Evolutionary conservation across 257 asterid species (phyloP), one percentile per base, ranked within the genome.

Genomic region (Penstemon eatonii): DNA sequence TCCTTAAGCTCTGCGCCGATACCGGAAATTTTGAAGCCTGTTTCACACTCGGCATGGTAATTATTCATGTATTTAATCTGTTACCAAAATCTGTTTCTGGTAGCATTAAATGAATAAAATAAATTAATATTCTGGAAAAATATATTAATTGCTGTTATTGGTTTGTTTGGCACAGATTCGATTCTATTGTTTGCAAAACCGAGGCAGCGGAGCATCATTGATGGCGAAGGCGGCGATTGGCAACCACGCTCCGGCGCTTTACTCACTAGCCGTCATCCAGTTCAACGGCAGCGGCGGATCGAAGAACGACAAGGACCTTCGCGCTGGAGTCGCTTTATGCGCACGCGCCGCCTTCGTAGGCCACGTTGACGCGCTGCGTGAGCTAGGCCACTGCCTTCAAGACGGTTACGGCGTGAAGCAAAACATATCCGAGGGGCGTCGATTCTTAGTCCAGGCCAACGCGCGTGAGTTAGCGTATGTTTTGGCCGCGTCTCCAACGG

Each of bases 211-310:
- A 6, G 96, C 92, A 3, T 89, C 99, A 0, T 65, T 94, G 13
- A 89, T 94, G 96, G 97, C 97, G 3, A 90, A 84, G 84, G 99
- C 99, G 0, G 99, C 99, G 79, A 91, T 91, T 75, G 74, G 76
- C 63, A 84, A 89, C 6, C 91, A 94, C 92, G 96, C 97, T 59
- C 81, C 96, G 58, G 89, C 99, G 7, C 89, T 94, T 9, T 94
- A 94, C 69, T 88, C 99, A 0, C 96, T 93, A 4, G 95, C 99
- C 5, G 91, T 93, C 3, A 78, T 93, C 37, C 97, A 88, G 78
- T 90, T 90, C 82, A 93, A 93, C 85, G 99, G 99, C 58, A 93
- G 97, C 80, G 99, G 99, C 36, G 99, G 96, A 8, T 80, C 95
- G 0, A 93, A 93, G 69, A 89, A 61, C 65, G 95, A 90, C 75